Evolutionary conservation across 139 green algal species (phyloP), one percentile per base, ranked within the genome.

Genomic region (Chlorella ohadii): DNA sequence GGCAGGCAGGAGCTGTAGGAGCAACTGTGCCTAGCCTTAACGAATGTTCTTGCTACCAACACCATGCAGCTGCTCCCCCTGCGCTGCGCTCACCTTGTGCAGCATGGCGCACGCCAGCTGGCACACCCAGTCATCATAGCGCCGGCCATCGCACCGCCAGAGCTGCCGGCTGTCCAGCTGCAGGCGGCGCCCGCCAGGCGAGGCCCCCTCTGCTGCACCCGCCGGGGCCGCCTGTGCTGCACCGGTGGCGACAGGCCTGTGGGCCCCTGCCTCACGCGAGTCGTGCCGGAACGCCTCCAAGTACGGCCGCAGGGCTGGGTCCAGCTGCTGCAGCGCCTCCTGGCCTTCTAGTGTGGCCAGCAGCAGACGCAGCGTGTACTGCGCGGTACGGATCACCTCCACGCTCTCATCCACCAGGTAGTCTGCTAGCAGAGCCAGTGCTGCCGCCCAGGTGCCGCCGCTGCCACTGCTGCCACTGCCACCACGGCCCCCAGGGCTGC

Each of bases 51-150:
- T n/a, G n/a, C n/a, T n/a, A n/a, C n/a, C n/a, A n/a, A n/a, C n/a
- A n/a, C n/a, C n/a, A n/a, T 20, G 39, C 25, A 61, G 70, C 39
- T 9, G 39, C 27, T 4, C 27, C 39, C 70, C 28, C 23, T 25
- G 15, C 13, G 36, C 41, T 17, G 2, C 61, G n/a, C 56, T 39
- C 64, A 86, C 82, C 82, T 59, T 82, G 33, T 6, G 23, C 20
- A 95, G 84, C 81, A 96, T 73, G 59, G 87, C 79, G 55, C 78
- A 78, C 25, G 88, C 86, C 51, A 96, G 72, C 0, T 82, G 39
- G 63, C 92, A 93, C 11, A 95, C 67, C 92, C 92, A 96, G 2
- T 55, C 57, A 27, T 84, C 85, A 65, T 92, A 89, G 20, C 59
- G 33, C 57, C 72, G 56, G 4, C 63, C 34, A 12, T 65, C 66